Evolutionary conservation across 31 red algal species (phyloP), one percentile per base, ranked within the genome.

Genomic region (Asparagopsis taxiformis): DNA sequence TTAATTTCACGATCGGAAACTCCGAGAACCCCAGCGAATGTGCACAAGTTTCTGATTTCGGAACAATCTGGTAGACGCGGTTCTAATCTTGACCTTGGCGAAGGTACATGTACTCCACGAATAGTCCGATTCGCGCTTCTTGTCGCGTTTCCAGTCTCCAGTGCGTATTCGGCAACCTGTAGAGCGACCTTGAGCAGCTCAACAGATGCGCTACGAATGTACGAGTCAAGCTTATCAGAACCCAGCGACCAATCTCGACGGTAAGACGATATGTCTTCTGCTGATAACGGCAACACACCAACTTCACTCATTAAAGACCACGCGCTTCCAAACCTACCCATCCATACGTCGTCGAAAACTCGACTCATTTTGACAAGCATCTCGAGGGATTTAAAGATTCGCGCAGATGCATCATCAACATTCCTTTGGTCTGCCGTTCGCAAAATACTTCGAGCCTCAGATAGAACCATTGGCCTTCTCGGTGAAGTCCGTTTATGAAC

Each of bases 21-120:
- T 58, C 51, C 51, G 19, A 68, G 22, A 22, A 80, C 28, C 32
- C 46, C 76, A 17, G 63, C 76, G 48, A 80, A 66, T 36, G 54
- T 69, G 63, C 76, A 59, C 9, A 80, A 34, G 32, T 32, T 69
- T 17, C 59, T 69, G 41, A 80, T 52, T 69, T 80, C 62, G 28
- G 21, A 19, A 7, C 44, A 41, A 26, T 32, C 37, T 19, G 73
- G 73, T 34, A 80, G 41, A 23, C 56, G 56, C 8, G 73, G 73
- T 34, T 77, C 73, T 36, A 8, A 8, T 3, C 16, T 34, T 21
- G 33, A 63, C 0, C 20, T 26, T 19, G 31, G 4, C 17, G 54
- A 36, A 2, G 33, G 21, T 26, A 41, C 3, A 26, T 57, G 31
- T 2, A 17, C 53, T 1, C n/a, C n/a, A n/a, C n/a, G n/a, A n/a